These are phyloP conservation scores for Suhomyces ambrosiae DNA, from an alignment of 1,139 yeast species.

Conservation along the genomic window DNA sequence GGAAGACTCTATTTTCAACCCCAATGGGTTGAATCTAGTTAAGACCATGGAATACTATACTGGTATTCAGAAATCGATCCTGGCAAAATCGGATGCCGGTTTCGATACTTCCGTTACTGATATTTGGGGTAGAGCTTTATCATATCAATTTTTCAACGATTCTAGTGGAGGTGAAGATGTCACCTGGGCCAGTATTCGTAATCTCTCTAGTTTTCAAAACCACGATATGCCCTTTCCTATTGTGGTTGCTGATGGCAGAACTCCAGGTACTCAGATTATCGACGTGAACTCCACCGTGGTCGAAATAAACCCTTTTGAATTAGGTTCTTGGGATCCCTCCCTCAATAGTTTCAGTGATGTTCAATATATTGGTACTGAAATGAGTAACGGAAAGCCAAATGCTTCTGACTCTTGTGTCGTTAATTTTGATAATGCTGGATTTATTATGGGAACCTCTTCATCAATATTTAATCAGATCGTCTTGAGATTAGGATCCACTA, in stretches of 20 bases:
- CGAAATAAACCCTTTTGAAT: slow-evolving; percentile 44
- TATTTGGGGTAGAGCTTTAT: slow-evolving; percentile 47
- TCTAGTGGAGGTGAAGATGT: slow-evolving; percentile 32
- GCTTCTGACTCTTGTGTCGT: slow-evolving; percentile 43
- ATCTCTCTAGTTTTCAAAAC: slow-evolving; percentile 29
- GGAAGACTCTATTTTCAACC: slow-evolving; percentile 42
- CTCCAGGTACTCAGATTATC: slow-evolving; percentile 36
- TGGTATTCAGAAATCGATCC: slow-evolving; percentile 29
- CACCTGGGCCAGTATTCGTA: slow-evolving; percentile 43
- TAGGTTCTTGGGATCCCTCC: slow-evolving; percentile 51
- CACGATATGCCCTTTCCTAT: slow-evolving; percentile 48
- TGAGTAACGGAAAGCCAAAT: slow-evolving; percentile 31
- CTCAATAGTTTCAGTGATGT: slow-evolving; percentile 33
- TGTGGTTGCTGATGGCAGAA: slow-evolving; percentile 42
- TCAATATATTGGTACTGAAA: slow-evolving; percentile 38
- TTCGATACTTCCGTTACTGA: slow-evolving; percentile 44
- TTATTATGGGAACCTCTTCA: slow-evolving; percentile 72
- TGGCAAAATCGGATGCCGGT: slow-evolving; percentile 39
- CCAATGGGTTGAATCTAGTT: slow-evolving; percentile 38
- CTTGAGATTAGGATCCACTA: slow-evolving; percentile 22
- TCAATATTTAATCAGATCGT: slow-evolving; percentile 57
- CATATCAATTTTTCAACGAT: slow-evolving; percentile 36
- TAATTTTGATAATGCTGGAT: slow-evolving; percentile 74
- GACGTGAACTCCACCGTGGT: slow-evolving; percentile 44
- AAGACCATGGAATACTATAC: slow-evolving; percentile 38